phyloP scores from a whole-genome alignment of 495 filamentous ascomycete genomes.

The Neurospora sp. region DNA sequence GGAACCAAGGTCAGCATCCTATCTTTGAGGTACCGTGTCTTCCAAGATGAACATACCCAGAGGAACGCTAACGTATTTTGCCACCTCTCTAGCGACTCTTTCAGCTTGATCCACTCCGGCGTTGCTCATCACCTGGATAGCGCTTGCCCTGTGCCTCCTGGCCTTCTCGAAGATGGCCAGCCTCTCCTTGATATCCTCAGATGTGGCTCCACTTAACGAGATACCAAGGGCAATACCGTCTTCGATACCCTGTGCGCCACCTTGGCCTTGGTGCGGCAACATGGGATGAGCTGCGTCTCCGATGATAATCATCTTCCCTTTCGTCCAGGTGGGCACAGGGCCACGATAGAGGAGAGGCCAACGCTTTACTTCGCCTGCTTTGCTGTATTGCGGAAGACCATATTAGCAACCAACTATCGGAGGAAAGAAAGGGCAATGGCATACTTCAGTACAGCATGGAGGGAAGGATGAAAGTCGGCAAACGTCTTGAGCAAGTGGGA shows the following conservation, averaged over 20 bases:
- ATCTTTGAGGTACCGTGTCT: neutral
- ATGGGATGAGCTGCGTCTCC: slow-evolving; percentile 44
- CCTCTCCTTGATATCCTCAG: slow-evolving; percentile 28
- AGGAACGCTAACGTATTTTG: slow-evolving; percentile 12
- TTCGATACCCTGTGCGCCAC: slow-evolving; percentile 37
- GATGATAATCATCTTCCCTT: slow-evolving; percentile 30
- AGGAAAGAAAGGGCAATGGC: neutral
- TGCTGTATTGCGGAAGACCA: slow-evolving; percentile 1
- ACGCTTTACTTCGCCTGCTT: slow-evolving; percentile 32
- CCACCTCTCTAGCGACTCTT: slow-evolving; percentile 12
- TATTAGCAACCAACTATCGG: neutral
- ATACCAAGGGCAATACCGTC: slow-evolving; percentile 34
- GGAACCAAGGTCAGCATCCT: neutral
- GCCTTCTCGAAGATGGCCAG: slow-evolving; percentile 43
- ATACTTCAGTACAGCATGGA: slow-evolving; percentile 17
- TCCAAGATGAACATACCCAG: slow-evolving; percentile 7
- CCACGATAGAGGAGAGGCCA: slow-evolving; percentile 34
- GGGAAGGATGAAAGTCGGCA: slow-evolving; percentile 14
- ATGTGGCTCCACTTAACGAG: slow-evolving; percentile 14
- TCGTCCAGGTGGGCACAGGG: slow-evolving; percentile 25
- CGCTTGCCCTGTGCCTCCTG: slow-evolving; percentile 40
- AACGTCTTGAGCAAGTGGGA: slow-evolving; percentile 14
- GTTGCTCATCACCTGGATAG: slow-evolving; percentile 39
- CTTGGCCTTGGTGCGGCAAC: slow-evolving; percentile 42
- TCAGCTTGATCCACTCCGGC: slow-evolving; percentile 17